Base-by-base conservation (phyloP, 1,284 basidiomycete species). In the Trametes hirsuta region DNA sequence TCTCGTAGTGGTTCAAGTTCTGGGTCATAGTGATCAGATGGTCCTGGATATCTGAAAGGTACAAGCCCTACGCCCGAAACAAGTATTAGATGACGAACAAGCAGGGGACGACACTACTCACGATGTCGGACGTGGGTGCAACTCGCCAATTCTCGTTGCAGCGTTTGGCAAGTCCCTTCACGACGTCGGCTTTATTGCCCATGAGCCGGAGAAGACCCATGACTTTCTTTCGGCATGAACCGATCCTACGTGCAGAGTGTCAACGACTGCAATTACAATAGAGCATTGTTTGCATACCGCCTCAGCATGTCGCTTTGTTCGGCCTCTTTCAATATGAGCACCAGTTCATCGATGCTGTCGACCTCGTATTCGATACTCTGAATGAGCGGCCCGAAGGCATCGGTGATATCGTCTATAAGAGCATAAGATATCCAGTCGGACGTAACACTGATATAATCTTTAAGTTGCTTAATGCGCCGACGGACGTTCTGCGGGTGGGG, bases 391-490 rank as follows among this genome's bases (percentile, higher is more conserved):
- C 97, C 97, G 75, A 99, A 99, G 4, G 96, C 97, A 75, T 99
- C 97, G 56, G 97, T 99, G 72, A 99, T 99, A 78, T 99, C 97
- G 77, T 99, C 97, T 72, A 99, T 99, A 61, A 99, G 87, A 15
- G 97, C 97, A 71, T 99, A 99, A 12, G 96, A 98, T 69, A 99
- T 99, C 97, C 97, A 99, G 77, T 99, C 97, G 3, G 95, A 97
- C 0, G 97, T 98, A 67, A 99, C 97, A 65, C 87, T 93, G 76
- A 99, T 99, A 78, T 98, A 99, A 80, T 99, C 97, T 74, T 97
- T 98, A 65, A 99, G 90, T 75, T 99, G 97, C 79, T 98, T 98
- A 75, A 99, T 99, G 36, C 97, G 93, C 41, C 97, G 84, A 11
- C 97, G 92, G 36, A 99, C 97, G 73, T 97, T 98, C 72, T 98